Base-by-base conservation (phyloP, 371 early-diverging fungal species). In the Mortierella sp. region DNA sequence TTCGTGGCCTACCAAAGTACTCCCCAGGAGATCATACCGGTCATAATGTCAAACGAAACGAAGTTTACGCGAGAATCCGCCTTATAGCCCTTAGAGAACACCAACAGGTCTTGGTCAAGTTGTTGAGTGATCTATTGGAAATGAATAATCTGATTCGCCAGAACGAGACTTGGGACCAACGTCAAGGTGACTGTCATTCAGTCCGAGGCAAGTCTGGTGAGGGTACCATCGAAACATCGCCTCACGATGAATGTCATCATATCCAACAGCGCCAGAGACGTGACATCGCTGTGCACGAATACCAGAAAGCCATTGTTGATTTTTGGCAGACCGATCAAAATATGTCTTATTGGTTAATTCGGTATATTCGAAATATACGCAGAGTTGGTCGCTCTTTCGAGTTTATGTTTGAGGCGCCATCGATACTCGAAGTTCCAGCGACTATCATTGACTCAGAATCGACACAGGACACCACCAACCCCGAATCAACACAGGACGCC, bases 21-120 rank as follows among this genome's bases (percentile, higher is more conserved):
- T 50, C 48, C n/a, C 50, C 68, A 6, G 62, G 52, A 48, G 70
- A 75, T 16, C 45, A 61, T 28, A 65, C 69, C 40, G 70, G 75
- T 7, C 48, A 43, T 13, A 75, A 75, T 24, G 43, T 64, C 13
- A 58, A 55, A 40, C 13, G 71, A 15, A 58, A 76, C 15, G 76
- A 66, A 32, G 40, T 13, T n/a, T 76, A 76, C 28, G 76, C 76
- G 9, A 38, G 58, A 13, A 21, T 61, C 5, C 76, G 76, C 2
- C 55, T 76, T 6, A 58, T 61, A 15, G 71, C 76, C 0, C 38
- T 76, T 4, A 62, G 71, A n/a, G 64, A 70, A n/a, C 76, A 76
- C 22, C 76, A 76, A 28, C 57, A 63, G 47, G 22, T 58, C 21
- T 48, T 76, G 32, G 68, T 67, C 21, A 52, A 52, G 15, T 36